Evolutionary conservation across 2,329 filamentous ascomycete species (phyloP).

Genomic region (Septoria petroselini): DNA sequence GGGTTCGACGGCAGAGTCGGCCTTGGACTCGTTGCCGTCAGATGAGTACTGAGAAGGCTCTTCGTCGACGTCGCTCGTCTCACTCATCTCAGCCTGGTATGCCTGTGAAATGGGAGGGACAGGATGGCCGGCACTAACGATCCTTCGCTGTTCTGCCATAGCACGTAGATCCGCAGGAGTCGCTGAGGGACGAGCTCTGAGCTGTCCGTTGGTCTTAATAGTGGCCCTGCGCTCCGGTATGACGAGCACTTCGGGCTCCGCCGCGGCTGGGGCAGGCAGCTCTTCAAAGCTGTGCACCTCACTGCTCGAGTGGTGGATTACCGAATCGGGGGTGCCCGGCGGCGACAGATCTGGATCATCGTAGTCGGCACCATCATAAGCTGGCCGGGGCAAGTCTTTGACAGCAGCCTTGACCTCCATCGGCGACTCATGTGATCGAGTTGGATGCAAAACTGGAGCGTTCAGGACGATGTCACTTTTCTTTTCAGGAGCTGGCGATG

Average conservation of each 20-base stretch:
- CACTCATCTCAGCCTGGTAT: slow-evolving; percentile 28
- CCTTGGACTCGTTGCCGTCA: slow-evolving; percentile 30
- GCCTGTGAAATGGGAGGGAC: slow-evolving; percentile 35
- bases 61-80: slow-evolving; percentile 21
- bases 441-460: slow-evolving; percentile 27
- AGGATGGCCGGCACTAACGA: slow-evolving; percentile 69
- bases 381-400: slow-evolving; percentile 26
- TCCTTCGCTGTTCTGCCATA: slow-evolving; percentile 82
- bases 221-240: slow-evolving; percentile 83
- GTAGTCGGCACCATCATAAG: slow-evolving; percentile 23
- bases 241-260: slow-evolving; percentile 19
- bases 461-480: slow-evolving; percentile 25
- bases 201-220: slow-evolving; percentile 77
- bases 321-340: slow-evolving; percentile 76
- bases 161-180: slow-evolving; percentile 78
- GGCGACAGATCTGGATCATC: slow-evolving; percentile 30
- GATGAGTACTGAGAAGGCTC: slow-evolving; percentile 29
- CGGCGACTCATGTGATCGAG: slow-evolving; percentile 10
- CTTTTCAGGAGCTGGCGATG: slow-evolving; percentile 41
- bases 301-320: slow-evolving; percentile 71
- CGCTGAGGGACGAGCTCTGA: slow-evolving; percentile 84
- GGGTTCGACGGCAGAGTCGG: slow-evolving; percentile 29
- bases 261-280: slow-evolving; percentile 14
- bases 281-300: slow-evolving; percentile 26
- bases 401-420: slow-evolving; percentile 24